These are phyloP conservation scores for Cyphellophora attinorum DNA, from an alignment of 2,329 filamentous ascomycete genomes.

Conservation along the genomic window DNA sequence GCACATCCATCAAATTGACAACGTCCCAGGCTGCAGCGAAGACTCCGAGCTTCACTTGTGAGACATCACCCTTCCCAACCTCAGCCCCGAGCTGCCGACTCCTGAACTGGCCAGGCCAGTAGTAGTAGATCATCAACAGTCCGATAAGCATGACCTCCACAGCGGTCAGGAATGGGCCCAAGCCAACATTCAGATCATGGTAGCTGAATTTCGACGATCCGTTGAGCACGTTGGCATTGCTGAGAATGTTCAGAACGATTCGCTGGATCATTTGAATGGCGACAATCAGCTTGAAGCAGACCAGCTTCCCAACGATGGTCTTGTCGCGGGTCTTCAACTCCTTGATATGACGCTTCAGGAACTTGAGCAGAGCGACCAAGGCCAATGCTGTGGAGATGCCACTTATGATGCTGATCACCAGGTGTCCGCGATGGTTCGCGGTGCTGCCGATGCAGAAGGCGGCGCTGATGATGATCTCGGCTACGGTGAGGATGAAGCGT, in stretches of 20 bases:
- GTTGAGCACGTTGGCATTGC: not conserved
- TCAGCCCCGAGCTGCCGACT: not conserved
- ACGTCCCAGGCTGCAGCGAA: not conserved
- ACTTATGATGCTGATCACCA: not conserved
- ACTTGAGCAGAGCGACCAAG: not conserved
- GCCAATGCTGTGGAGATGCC: not conserved
- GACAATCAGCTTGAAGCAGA: conserved; percentile 1
- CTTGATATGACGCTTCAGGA: not conserved
- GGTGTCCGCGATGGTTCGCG: not conserved
- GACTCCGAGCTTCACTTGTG: not conserved
- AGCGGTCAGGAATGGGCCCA: not conserved
- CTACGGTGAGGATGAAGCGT: conserved; percentile 1
- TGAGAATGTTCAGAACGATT: not conserved
- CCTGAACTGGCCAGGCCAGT: not conserved
- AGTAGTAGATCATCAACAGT: not conserved
- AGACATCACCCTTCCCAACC: no score
- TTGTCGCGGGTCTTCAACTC: not conserved
- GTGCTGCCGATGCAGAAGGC: not conserved
- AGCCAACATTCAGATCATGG: not conserved
- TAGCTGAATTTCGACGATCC: not conserved
- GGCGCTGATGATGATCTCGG: not conserved
- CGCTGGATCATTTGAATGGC: not conserved
- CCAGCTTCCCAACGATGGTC: not conserved
- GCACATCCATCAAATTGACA: not conserved
- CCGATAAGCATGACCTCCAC: not conserved